phyloP scores from a whole-genome alignment of 768 basidiomycete genomes.

The Podaxis mareebaensis region DNA sequence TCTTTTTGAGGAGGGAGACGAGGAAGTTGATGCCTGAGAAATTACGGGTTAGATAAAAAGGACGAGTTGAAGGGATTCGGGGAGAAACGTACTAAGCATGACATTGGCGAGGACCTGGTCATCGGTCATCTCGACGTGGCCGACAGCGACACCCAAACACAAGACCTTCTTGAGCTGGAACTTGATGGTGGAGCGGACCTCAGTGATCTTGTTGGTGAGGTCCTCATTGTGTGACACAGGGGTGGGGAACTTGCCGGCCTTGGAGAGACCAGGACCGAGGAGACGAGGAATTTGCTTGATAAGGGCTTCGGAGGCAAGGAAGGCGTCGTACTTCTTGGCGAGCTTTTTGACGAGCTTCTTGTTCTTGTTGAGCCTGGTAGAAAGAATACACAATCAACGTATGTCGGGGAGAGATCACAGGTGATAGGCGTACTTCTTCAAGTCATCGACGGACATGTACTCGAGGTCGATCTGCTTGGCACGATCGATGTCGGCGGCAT shows the following conservation, averaged over 20 bases:
- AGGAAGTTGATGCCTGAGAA: constrained; percentile 95
- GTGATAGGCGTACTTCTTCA: constrained; percentile 82
- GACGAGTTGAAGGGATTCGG: not conserved
- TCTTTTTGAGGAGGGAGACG: constrained; percentile 98
- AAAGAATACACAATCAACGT: not conserved
- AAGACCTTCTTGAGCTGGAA: constrained; percentile 99
- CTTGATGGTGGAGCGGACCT: constrained; percentile 99
- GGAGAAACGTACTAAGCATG: constrained; percentile 78
- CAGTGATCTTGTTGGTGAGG: constrained; percentile 83
- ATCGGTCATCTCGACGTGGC: constrained; percentile 95
- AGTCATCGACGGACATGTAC: constrained; percentile 99
- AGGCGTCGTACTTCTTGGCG: constrained; percentile 99
- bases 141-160: constrained; percentile 98
- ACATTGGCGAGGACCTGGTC: constrained; percentile 97
- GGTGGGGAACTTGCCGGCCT: constrained; percentile 99
- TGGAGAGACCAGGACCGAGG: constrained; percentile 98
- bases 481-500: constrained; percentile 98
- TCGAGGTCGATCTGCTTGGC: constrained; percentile 97
- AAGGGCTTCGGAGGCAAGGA: constrained; percentile 94
- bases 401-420: not conserved
- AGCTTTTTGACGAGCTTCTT: constrained; percentile 99
- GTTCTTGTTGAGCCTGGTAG: constrained; percentile 91
- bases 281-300: constrained; percentile 99
- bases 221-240: constrained; percentile 94
- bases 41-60: not conserved